Base-by-base conservation (phyloP, 2,329 filamentous ascomycete genomes). In the Claviceps paspali region DNA sequence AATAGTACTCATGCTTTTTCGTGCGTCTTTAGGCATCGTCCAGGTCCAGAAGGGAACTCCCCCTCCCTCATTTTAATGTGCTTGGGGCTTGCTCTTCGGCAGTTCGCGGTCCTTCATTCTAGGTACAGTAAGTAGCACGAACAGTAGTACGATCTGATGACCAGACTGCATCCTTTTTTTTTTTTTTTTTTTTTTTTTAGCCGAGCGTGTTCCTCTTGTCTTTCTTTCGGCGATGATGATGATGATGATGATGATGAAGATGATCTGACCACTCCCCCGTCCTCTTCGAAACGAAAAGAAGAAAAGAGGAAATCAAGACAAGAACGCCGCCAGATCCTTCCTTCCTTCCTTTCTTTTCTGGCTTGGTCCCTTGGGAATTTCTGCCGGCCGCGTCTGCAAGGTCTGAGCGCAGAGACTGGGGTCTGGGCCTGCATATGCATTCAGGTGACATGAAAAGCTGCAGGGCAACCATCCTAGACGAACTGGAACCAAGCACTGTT, bases 351-450 rank as follows among this genome's bases (percentile, higher is more conserved):
- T n/a, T n/a, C n/a, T n/a, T n/a, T n/a, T n/a, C n/a, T n/a, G n/a
- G n/a, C n/a, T n/a, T n/a, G n/a, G n/a, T n/a, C n/a, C n/a, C 17
- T 19, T 28, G 17, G 24, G 14, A 15, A 12, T 22, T 15, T 26
- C 10, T 37, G 35, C 29, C 22, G 23, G 22, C 22, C 14, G 30
- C 24, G 23, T 22, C 36, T 38, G 30, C 9, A 17, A 32, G 17
- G 23, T 38, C 30, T 33, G 29, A 29, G 36, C 36, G 23, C 23
- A 38, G 22, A 33, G 21, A 33, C 30, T 32, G 10, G 7, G 29
- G 17, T 15, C 29, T 23, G 29, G 35, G 26, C 24, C 37, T 32
- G 30, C 34, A 34, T 33, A 21, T 40, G 33, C 33, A 35, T 33
- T 30, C 38, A 37, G 38, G 29, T 33, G 22, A 40, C 11, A 15